Percentiles rank a stretch among this genome's conserved stretches.
Conservation (phyloP, 441 rosid species). For the Heliophila coronopifolia region DNA sequence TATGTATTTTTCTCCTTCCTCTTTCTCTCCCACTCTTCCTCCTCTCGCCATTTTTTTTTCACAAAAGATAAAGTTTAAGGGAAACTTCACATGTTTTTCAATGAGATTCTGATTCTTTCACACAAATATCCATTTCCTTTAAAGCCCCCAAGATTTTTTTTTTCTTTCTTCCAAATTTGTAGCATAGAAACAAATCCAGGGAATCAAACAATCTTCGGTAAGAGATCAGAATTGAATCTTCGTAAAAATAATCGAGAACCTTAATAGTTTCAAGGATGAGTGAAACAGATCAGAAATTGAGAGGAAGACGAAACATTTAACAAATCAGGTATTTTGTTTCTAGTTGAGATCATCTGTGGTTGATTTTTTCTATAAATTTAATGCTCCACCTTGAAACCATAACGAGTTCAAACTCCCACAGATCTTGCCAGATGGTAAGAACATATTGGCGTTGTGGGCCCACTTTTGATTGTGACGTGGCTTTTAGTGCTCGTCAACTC, state of each 20-base stretch:
- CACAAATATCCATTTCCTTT: neutral
- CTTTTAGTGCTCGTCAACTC: conserved; percentile 32
- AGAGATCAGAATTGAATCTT: conserved; percentile 11
- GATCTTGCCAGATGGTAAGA: conserved; percentile 24
- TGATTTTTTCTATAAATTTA: too few relatives aligned
- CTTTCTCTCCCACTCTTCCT: conserved; percentile 48
- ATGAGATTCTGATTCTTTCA: neutral
- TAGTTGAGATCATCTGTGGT: conserved; percentile 21
- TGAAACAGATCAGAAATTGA: conserved; percentile 24
- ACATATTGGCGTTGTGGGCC: conserved; percentile 20
- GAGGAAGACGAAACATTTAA: conserved; percentile 22
- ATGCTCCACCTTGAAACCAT: conserved; percentile 21
- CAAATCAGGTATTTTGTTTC: conserved; percentile 31
- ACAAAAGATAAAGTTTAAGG: conserved; percentile 13
- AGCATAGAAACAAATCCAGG: neutral
- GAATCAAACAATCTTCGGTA: conserved; percentile 6
- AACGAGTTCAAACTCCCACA: conserved; percentile 13
- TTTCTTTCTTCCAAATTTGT: too few relatives aligned
- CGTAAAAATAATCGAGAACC: neutral
- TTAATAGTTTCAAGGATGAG: neutral
- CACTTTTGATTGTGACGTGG: conserved; percentile 19
- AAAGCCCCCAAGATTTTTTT: neutral
- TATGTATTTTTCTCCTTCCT: conserved; percentile 48
- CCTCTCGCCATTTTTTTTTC: conserved; percentile 31
- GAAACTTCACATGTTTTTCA: conserved; percentile 15